These are phyloP conservation scores for Mariannaea sp. DNA, from an alignment of 2,329 filamentous ascomycete genomes.

Conservation along the genomic window DNA sequence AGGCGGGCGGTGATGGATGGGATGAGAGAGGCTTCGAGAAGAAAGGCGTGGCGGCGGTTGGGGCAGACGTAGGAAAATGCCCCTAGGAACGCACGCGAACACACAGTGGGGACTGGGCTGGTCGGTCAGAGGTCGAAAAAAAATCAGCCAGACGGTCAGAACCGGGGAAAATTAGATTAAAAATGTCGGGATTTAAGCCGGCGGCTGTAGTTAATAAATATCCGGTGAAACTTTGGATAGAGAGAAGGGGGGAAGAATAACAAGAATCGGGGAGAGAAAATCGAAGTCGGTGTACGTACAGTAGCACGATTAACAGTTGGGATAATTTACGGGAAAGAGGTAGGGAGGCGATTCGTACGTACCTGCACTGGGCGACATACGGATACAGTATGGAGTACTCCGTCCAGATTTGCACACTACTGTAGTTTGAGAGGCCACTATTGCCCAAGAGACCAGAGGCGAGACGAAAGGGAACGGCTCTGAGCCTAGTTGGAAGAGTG, in stretches of 20 bases:
- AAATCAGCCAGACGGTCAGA: slow-evolving; percentile 30
- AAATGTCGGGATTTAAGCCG: slow-evolving; percentile 20
- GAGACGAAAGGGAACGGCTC: slow-evolving; percentile 16
- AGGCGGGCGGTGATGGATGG: slow-evolving; percentile 27
- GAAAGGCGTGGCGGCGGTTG: slow-evolving; percentile 31
- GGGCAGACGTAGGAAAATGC: slow-evolving; percentile 30
- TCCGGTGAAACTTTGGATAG: neutral
- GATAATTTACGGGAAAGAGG: slow-evolving; percentile 21
- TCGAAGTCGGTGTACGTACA: slow-evolving; percentile 14
- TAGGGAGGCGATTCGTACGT: slow-evolving; percentile 21
- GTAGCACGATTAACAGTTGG: slow-evolving; percentile 17
- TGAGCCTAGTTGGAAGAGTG: slow-evolving; percentile 25
- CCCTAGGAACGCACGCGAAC: slow-evolving; percentile 28
- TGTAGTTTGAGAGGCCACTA: slow-evolving; percentile 14
- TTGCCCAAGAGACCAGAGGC: slow-evolving; percentile 21
- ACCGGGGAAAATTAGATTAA: slow-evolving; percentile 27
- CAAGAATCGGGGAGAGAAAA: neutral
- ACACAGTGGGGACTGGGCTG: slow-evolving; percentile 29
- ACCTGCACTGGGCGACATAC: too few species aligned
- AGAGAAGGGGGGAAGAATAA: neutral
- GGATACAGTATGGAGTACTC: too few species aligned
- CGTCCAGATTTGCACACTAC: too few species aligned
- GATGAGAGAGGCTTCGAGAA: slow-evolving; percentile 16
- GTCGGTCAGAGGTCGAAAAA: slow-evolving; percentile 31
- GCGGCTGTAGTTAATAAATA: neutral